These are phyloP conservation scores for Hortiboletus campestris DNA, from an alignment of 768 basidiomycete genomes.

Conservation along the genomic window DNA sequence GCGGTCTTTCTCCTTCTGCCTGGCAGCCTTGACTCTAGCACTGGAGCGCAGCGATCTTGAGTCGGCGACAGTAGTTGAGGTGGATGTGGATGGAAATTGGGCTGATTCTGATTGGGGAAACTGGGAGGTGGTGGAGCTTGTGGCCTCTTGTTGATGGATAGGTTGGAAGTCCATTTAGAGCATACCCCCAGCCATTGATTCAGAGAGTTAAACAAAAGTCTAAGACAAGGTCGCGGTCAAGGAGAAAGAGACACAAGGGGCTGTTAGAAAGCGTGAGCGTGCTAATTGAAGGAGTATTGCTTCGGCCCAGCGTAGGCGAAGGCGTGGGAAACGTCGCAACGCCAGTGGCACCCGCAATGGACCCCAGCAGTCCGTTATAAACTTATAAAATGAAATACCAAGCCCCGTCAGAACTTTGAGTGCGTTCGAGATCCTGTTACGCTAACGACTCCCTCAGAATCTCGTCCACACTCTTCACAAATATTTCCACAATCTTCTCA, in stretches of 20 bases:
- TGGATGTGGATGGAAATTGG: slow-evolving; percentile 36
- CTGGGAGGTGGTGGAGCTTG: slow-evolving; percentile 52
- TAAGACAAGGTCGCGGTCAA: slow-evolving; percentile 25
- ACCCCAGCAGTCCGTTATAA: no score
- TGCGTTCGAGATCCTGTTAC: slow-evolving; percentile 1
- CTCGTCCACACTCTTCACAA: slow-evolving; percentile 68
- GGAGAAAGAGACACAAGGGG: slow-evolving; percentile 23
- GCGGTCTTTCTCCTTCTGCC: slow-evolving; percentile 61
- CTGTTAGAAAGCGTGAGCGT: slow-evolving; percentile 14
- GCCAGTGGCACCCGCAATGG: slow-evolving; percentile 2
- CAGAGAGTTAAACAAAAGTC: slow-evolving; percentile 19
- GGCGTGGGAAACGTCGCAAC: slow-evolving; percentile 31
- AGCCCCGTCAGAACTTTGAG: not conserved
- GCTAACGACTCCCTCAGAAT: slow-evolving; percentile 43
- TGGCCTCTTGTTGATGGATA: slow-evolving; percentile 68
- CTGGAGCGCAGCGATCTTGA: slow-evolving; percentile 67
- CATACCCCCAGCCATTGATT: slow-evolving; percentile 85
- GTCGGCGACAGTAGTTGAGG: slow-evolving; percentile 42
- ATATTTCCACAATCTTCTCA: slow-evolving; percentile 60
- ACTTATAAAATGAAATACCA: not conserved
- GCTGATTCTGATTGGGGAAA: slow-evolving; percentile 40
- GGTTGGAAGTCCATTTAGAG: slow-evolving; percentile 92
- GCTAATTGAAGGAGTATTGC: slow-evolving; percentile 27
- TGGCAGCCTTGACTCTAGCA: slow-evolving; percentile 73
- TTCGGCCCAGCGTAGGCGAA: slow-evolving; percentile 21